phyloP scores from a whole-genome alignment of 768 basidiomycete species.

The Trametes maxima region DNA sequence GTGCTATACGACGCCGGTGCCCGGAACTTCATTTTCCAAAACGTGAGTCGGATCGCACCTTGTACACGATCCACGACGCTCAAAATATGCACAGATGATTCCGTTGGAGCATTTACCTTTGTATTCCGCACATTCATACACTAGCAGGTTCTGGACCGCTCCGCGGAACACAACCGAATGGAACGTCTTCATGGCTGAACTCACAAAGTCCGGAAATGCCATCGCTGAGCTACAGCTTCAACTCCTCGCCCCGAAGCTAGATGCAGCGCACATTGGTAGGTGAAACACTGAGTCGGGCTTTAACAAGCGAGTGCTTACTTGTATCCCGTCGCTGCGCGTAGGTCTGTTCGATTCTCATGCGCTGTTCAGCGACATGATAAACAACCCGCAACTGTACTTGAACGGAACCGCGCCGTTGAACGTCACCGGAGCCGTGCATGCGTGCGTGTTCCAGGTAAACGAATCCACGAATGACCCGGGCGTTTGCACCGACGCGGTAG shows the following conservation, averaged over 20 bases:
- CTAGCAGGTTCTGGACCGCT: slow-evolving; percentile 37
- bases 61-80: not conserved
- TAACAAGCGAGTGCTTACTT: too few relatives aligned
- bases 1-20: slow-evolving; percentile 59
- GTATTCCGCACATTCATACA: slow-evolving; percentile 37
- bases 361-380: slow-evolving; percentile 62
- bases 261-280: slow-evolving; percentile 58
- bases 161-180: slow-evolving; percentile 38
- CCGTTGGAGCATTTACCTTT: slow-evolving; percentile 35
- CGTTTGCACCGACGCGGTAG: slow-evolving; percentile 41
- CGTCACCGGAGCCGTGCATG: slow-evolving; percentile 52
- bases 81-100: slow-evolving; percentile 34
- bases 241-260: slow-evolving; percentile 28
- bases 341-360: slow-evolving; percentile 64
- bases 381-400: slow-evolving; percentile 52
- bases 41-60: slow-evolving; percentile 44
- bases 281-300: too few relatives aligned
- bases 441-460: slow-evolving; percentile 48
- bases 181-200: slow-evolving; percentile 37
- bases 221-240: slow-evolving; percentile 32
- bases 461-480: slow-evolving; percentile 32
- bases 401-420: slow-evolving; percentile 68
- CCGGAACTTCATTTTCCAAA: slow-evolving; percentile 70
- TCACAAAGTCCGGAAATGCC: slow-evolving; percentile 35
- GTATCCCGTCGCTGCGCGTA: slow-evolving; percentile 24